Evolutionary conservation across 2,329 filamentous ascomycete species (phyloP), one percentile per base, ranked within the genome.

Genomic region (Magnaporthales sp.): DNA sequence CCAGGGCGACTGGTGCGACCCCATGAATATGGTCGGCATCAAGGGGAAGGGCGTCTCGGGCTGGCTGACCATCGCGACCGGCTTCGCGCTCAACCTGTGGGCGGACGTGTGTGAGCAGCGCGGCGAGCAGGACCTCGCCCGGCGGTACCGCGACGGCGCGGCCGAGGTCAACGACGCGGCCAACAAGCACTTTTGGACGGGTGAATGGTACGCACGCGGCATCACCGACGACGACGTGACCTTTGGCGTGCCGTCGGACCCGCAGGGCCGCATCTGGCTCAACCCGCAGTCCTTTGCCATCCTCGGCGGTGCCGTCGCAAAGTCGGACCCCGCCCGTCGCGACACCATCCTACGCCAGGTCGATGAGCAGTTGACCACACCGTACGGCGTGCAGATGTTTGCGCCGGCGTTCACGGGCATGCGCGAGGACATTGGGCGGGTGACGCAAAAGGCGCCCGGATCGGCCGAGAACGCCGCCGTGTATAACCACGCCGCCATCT

Each of bases 1-100:
- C 0, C 83, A 86, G 72, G 84, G 84, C 46, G 84, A 86, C 72
- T 86, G 84, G 84, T 86, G 84, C 69, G 84, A 86, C 68, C 84
- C 84, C 3, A 84, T 86, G 81, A 86, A 86, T 73, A 86, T 86
- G 84, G 84, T 85, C n/a, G 83, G 83, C 4, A 83, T 82, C 71
- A 85, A 84, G 72, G 84, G 84, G 54, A 79, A 80, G 66, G 84
- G 84, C 27, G 84, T 86, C 1, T 86, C 84, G 0, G 84, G 83
- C 24, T 86, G 84, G 84, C 78, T 86, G 38, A 86, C 84, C 0
- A 76, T 86, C 1, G 83, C 84, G 6, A 86, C 83, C 0, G 83
- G 76, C 0, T 84, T 82, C 70, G 82, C 84, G 0, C 75, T 83
- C 26, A 81, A 80, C 13, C 72, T 86, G 0, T 86, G 83, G 83